A percentile compares a stretch with the other conserved stretches of the same genome.
Evolutionary conservation across 148 eudicot species (phyloP).

Genomic region (Beta vulgaris): DNA sequence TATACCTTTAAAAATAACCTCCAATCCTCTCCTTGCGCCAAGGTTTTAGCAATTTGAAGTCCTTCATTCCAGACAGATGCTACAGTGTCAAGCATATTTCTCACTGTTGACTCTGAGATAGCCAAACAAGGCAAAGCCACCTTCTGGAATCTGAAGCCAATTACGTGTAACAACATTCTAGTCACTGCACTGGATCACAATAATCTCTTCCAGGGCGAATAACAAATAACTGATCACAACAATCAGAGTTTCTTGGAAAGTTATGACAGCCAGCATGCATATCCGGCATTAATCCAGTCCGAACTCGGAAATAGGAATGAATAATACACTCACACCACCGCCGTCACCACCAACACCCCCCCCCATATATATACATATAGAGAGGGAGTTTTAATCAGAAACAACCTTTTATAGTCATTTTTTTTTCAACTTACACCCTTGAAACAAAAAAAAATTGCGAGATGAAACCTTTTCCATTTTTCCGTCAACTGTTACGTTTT

Average conservation of each 20-base stretch:
- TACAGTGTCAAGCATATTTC: slow-evolving; percentile 32
- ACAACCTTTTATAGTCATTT: no score
- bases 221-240: not conserved
- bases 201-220: not conserved
- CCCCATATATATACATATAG: no score
- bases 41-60: slow-evolving; percentile 33
- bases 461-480: no score
- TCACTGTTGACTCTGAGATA: slow-evolving; percentile 53
- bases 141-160: slow-evolving; percentile 46
- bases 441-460: no score
- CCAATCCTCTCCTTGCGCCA: slow-evolving; percentile 87
- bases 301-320: not conserved
- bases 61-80: slow-evolving; percentile 53
- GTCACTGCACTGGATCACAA: slow-evolving; percentile 22
- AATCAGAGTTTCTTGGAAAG: not conserved
- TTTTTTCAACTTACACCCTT: no score
- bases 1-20: slow-evolving; percentile 65
- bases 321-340: no score
- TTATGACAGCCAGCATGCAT: not conserved
- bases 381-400: no score
- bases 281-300: not conserved
- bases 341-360: no score
- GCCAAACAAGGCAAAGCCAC: slow-evolving; percentile 53
- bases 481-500: no score
- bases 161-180: slow-evolving; percentile 36